Base-by-base conservation (phyloP, 106 monocot species). In the Phalaenopsis equestris region DNA sequence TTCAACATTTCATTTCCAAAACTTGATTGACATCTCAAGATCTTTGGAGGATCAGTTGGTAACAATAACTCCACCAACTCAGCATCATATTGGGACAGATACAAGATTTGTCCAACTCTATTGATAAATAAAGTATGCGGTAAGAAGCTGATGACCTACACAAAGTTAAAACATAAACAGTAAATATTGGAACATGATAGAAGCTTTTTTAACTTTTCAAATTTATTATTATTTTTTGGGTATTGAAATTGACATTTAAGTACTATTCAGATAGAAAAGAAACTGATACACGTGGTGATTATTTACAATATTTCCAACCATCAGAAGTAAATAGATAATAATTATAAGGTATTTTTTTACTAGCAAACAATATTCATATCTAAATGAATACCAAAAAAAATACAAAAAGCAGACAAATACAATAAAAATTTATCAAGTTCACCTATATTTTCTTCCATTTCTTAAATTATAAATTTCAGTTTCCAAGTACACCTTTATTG, bases 111-210 rank as follows among this genome's bases (percentile, higher is more conserved):
- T 64, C 92, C 97, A 80, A 88, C 82, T 84, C 94, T 94, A 78
- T 97, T 97, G 78, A 94, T 84, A 85, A 97, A 84, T 79, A 97
- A 75, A 43, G 82, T 89, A 45, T 85, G 88, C 39, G 88, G 97
- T 30, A 94, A 81, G 78, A 94, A 89, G 86, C 83, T 84, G 84
- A 97, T 81, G 61, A 97, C 97, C 97, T 97, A 87, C 77, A 85
- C 17, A 75, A 73, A 39, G 42, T 42, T 2, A 67, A 81, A 24
- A 61, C 42, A 74, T 8, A 65, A 77, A 55, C 23, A 11, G 41
- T 81, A 19, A 39, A 80, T 23, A 52, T 52, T 49, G 12, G 49
- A 11, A 36, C 30, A 76, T 48, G 19, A 43, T 74, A 38, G 1
- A 39, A 70, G 70, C 2, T 15, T 17, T 17, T 67, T 67, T 67